Evolutionary conservation across 441 rosid genomes (phyloP).

Genomic region (Arabidopsis lyrata): DNA sequence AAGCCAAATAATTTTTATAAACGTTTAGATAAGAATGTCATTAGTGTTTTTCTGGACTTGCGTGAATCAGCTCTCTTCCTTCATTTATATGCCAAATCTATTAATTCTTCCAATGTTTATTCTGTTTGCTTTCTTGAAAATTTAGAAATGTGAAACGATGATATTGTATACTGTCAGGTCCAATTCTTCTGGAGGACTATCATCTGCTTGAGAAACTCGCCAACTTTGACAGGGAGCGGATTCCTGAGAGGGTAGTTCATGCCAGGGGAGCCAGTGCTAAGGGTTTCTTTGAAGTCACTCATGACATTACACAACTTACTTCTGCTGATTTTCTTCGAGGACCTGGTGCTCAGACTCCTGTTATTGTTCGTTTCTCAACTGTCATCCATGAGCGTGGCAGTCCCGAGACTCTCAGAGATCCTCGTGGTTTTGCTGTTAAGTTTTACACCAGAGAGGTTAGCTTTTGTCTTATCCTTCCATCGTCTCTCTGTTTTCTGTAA

Average conservation of each 20-base stretch:
- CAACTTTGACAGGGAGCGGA: slow-evolving; percentile 90
- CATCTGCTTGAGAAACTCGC: slow-evolving; percentile 93
- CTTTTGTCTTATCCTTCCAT: background rate
- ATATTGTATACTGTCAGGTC: slow-evolving; percentile 58
- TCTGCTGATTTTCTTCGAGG: slow-evolving; percentile 97
- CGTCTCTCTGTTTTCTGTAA: background rate
- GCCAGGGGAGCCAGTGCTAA: slow-evolving; percentile 93
- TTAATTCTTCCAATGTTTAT: background rate
- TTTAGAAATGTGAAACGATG: slow-evolving; percentile 5
- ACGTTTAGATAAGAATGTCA: slow-evolving; percentile 6
- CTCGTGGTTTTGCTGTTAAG: slow-evolving; percentile 97
- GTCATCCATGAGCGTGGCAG: slow-evolving; percentile 95
- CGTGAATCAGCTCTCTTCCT: slow-evolving; percentile 5
- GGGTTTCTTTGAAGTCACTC: slow-evolving; percentile 62
- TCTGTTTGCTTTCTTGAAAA: background rate
- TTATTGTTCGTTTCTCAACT: slow-evolving; percentile 87
- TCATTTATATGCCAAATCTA: background rate
- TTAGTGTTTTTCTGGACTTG: background rate
- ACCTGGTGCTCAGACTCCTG: slow-evolving; percentile 95
- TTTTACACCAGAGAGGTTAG: slow-evolving; percentile 97
- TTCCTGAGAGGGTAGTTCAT: slow-evolving; percentile 97
- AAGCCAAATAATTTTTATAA: slow-evolving; percentile 1
- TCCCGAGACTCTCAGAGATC: slow-evolving; percentile 94
- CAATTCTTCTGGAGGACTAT: slow-evolving; percentile 92
- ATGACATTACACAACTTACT: slow-evolving; percentile 69